These are phyloP conservation scores for Apiospora kogelbergensis DNA, from an alignment of 2,329 filamentous ascomycete genomes.

Conservation along the genomic window DNA sequence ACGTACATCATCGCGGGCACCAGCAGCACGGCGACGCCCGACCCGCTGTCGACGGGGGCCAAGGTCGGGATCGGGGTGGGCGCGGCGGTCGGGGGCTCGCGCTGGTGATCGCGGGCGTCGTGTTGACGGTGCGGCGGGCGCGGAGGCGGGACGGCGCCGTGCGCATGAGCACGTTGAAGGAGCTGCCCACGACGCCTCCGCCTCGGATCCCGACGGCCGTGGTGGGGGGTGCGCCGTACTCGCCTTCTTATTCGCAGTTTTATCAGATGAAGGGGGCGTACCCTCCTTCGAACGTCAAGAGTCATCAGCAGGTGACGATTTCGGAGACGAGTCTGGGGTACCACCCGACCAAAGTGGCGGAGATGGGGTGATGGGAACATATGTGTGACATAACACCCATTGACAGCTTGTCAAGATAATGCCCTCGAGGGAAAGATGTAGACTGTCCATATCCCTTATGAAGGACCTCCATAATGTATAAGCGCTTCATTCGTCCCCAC, in stretches of 20 bases:
- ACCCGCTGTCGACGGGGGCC: background rate
- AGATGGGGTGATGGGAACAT: background rate
- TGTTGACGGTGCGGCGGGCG: background rate
- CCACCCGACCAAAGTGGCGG: background rate
- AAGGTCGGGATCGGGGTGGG: background rate
- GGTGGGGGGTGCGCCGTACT: too few relatives aligned
- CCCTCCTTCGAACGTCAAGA: background rate
- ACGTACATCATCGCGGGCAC: background rate
- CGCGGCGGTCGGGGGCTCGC: background rate
- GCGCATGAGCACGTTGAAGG: background rate
- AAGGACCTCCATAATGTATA: too few relatives aligned
- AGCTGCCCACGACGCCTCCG: background rate
- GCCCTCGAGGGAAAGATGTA: background rate
- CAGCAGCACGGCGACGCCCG: background rate
- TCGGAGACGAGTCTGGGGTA: background rate
- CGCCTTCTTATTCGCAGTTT: background rate
- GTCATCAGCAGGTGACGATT: background rate
- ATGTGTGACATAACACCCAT: too few relatives aligned
- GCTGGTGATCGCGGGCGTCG: background rate
- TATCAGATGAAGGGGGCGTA: background rate
- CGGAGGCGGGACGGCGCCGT: background rate
- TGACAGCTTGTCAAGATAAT: too few relatives aligned
- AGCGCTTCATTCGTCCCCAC: too few relatives aligned
- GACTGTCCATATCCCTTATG: too few relatives aligned
- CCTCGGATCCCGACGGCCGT: too few relatives aligned